phyloP scores from a whole-genome alignment of 345 rosid genomes.

The Kandelia obovata region DNA sequence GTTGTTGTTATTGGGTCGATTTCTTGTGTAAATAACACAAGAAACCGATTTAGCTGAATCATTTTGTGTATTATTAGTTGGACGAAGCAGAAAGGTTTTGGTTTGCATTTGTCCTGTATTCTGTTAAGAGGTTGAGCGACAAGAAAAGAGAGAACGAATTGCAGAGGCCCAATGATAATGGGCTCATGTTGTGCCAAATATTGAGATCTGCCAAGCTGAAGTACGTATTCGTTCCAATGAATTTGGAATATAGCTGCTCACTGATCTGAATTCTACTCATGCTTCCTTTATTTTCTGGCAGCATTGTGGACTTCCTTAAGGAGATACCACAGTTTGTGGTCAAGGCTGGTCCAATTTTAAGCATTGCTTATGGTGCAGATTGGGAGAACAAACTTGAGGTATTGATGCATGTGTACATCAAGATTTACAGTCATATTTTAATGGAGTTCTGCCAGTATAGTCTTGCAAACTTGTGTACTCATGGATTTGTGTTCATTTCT shows the following conservation, averaged over 20 bases:
- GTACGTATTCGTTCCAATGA: constrained; percentile 34
- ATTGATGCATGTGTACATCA: constrained; percentile 5
- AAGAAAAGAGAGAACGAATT: constrained; percentile 34
- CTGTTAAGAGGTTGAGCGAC: constrained; percentile 57
- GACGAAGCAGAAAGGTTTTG: constrained; percentile 90
- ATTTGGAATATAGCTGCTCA: neutral
- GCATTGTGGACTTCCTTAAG: constrained; percentile 80
- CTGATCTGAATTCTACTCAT: constrained; percentile 1
- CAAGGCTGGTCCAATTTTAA: constrained; percentile 71
- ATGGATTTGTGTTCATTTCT: constrained; percentile 12
- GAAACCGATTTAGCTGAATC: constrained; percentile 5
- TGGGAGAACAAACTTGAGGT: constrained; percentile 94
- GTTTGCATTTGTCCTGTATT: constrained; percentile 72
- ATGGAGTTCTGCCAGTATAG: neutral
- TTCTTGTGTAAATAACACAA: neutral
- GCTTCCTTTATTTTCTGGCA: constrained; percentile 29
- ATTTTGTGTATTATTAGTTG: constrained; percentile 33
- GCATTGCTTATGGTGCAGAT: constrained; percentile 63
- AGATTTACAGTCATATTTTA: neutral
- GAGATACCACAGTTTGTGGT: constrained; percentile 87
- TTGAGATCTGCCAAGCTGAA: constrained; percentile 66
- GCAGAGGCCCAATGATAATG: constrained; percentile 37
- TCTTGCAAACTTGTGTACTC: constrained; percentile 10
- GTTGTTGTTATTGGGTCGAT: neutral
- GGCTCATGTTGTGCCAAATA: constrained; percentile 67